These are phyloP conservation scores for Skeletonema potamos DNA, from an alignment of 108 stramenopile species.

Conservation along the genomic window DNA sequence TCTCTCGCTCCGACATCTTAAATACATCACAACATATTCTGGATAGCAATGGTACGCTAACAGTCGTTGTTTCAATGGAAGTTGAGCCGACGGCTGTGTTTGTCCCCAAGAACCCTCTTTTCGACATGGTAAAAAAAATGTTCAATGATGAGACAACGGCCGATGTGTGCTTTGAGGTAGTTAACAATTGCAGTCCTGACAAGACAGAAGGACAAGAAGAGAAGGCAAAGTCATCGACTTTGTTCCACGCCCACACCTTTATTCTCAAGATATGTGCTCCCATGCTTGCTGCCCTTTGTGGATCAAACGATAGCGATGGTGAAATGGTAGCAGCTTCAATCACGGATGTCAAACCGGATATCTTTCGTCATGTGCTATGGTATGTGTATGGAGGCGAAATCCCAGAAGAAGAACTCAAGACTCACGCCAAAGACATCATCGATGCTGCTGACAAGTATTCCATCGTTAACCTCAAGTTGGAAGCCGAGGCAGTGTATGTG, in stretches of 20 bases:
- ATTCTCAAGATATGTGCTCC: background rate
- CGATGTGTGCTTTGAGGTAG: background rate
- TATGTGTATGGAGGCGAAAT: constrained; percentile 14
- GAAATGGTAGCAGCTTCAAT: background rate
- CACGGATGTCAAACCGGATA: background rate
- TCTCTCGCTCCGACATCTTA: background rate
- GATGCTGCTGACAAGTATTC: constrained; percentile 18
- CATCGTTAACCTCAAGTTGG: constrained; percentile 1
- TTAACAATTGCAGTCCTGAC: background rate
- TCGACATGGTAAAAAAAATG: background rate
- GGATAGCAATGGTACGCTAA: background rate
- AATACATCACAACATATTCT: background rate
- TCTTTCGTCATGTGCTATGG: background rate
- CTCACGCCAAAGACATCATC: constrained; percentile 4
- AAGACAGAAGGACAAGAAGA: background rate
- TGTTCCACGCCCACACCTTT: background rate
- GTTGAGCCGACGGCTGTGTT: background rate
- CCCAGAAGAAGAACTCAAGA: background rate
- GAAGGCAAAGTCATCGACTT: background rate
- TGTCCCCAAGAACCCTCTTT: background rate
- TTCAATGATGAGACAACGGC: background rate
- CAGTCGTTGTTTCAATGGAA: background rate
- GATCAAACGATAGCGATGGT: background rate
- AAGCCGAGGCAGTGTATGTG: constrained; percentile 15
- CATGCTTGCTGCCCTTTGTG: background rate